A percentile compares a stretch with the other conserved stretches of the same genome.
phyloP scores from a whole-genome alignment of 2,329 filamentous ascomycete genomes.

The Microdochium trichocladiopsis region DNA sequence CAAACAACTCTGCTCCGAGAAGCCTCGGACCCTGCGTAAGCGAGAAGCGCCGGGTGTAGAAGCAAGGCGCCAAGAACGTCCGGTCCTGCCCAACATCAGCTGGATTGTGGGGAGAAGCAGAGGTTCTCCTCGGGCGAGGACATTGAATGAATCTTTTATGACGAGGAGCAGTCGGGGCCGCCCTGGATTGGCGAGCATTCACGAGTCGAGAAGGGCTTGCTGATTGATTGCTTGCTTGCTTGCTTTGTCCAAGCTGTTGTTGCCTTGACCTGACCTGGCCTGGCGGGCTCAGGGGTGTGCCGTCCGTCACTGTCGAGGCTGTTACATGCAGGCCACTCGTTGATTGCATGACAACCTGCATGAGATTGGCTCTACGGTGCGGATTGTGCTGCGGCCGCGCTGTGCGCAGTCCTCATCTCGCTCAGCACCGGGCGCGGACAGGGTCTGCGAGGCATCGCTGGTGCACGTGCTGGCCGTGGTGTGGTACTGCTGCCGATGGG shows the following conservation, averaged over 20 bases:
- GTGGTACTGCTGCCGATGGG: no score
- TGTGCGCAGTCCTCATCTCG: neutral
- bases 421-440: neutral
- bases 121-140: no score
- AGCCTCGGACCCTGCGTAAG: neutral
- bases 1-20: neutral
- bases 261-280: no score
- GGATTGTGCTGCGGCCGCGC: neutral
- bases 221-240: no score
- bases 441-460: neutral
- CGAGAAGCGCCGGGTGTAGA: neutral
- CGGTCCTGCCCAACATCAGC: neutral
- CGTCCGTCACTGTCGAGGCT: neutral
- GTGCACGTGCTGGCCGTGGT: neutral
- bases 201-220: no score
- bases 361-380: neutral
- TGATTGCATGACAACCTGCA: neutral
- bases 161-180: no score
- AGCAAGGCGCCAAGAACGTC: neutral
- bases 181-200: no score
- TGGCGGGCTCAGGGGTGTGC: no score
- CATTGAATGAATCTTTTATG: no score
- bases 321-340: neutral
- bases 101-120: neutral
- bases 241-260: no score